Conservation (phyloP, 2,329 filamentous ascomycete species). For the Pseudocercospora vitis region DNA sequence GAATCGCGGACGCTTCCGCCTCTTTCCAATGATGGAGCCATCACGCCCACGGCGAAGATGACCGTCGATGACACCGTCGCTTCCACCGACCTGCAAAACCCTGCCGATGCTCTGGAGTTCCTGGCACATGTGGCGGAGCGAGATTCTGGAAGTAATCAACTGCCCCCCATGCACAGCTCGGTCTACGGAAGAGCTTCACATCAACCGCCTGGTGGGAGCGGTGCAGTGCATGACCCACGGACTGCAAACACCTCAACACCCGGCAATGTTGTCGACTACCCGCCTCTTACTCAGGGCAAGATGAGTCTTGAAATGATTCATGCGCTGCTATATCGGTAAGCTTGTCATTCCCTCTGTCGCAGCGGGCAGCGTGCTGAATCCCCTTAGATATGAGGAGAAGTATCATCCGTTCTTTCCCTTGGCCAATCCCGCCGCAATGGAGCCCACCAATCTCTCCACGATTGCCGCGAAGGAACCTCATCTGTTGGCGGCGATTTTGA, state of each 20-base stretch:
- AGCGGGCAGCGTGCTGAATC: not conserved
- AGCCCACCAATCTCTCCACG: slow-evolving; percentile 30
- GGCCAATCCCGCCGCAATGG: slow-evolving; percentile 34
- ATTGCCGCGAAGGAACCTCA: slow-evolving; percentile 36
- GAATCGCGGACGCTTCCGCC: slow-evolving; percentile 33
- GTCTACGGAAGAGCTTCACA: slow-evolving; percentile 26
- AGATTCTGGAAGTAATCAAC: slow-evolving; percentile 30
- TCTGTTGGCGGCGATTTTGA: slow-evolving; percentile 36
- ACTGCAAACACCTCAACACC: slow-evolving; percentile 7
- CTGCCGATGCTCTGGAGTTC: slow-evolving; percentile 38
- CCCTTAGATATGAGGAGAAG: slow-evolving; percentile 32
- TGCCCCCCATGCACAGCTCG: slow-evolving; percentile 34
- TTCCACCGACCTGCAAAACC: slow-evolving; percentile 38
- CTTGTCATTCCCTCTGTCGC: no score
- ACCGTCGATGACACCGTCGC: slow-evolving; percentile 37
- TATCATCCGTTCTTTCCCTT: slow-evolving; percentile 39
- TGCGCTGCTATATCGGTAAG: slow-evolving; percentile 30
- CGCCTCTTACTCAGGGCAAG: slow-evolving; percentile 33
- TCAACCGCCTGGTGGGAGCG: slow-evolving; percentile 12
- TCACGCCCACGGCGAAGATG: slow-evolving; percentile 32
- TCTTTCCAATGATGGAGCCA: slow-evolving; percentile 27
- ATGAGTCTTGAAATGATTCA: slow-evolving; percentile 34
- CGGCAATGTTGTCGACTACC: slow-evolving; percentile 31
- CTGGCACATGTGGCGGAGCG: slow-evolving; percentile 38
- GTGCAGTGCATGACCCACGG: slow-evolving; percentile 10